phyloP scores from a whole-genome alignment of 306 rosid species.

The Prunus mongolica region DNA sequence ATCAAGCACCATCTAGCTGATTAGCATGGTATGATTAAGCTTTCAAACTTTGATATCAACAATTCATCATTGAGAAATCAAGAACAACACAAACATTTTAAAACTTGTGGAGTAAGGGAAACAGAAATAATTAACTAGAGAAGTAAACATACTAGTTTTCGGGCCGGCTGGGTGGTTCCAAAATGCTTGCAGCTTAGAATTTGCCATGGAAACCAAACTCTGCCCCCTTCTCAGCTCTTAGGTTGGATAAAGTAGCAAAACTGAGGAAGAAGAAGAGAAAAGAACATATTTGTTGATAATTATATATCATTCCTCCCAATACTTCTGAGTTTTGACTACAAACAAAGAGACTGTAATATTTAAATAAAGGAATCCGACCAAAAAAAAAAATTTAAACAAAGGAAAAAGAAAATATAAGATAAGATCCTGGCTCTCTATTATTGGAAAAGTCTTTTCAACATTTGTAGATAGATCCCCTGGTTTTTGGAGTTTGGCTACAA shows the following conservation, averaged over 20 bases:
- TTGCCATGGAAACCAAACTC: constrained; percentile 2
- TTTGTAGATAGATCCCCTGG: neutral
- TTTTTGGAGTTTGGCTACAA: too few relatives aligned
- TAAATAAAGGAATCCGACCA: neutral
- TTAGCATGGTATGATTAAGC: neutral
- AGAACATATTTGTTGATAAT: too few relatives aligned
- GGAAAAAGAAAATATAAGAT: neutral
- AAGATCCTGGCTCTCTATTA: neutral
- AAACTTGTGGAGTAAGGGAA: neutral
- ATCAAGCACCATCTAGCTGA: neutral
- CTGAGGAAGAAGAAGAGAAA: neutral
- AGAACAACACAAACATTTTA: neutral
- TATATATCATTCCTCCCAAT: too few relatives aligned
- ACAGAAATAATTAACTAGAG: neutral
- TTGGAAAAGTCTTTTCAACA: neutral
- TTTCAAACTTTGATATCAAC: neutral
- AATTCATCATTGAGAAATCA: neutral
- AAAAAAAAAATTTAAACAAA: neutral
- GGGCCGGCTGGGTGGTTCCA: constrained; percentile 24
- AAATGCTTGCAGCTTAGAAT: constrained; percentile 9
- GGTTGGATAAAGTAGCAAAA: neutral
- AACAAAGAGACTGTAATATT: neutral
- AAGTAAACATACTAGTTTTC: constrained; percentile 13
- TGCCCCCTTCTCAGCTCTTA: neutral
- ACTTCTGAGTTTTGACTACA: neutral